Conservation (phyloP, 2,329 filamentous ascomycete species). For the Aspergillus hiratsukae region DNA sequence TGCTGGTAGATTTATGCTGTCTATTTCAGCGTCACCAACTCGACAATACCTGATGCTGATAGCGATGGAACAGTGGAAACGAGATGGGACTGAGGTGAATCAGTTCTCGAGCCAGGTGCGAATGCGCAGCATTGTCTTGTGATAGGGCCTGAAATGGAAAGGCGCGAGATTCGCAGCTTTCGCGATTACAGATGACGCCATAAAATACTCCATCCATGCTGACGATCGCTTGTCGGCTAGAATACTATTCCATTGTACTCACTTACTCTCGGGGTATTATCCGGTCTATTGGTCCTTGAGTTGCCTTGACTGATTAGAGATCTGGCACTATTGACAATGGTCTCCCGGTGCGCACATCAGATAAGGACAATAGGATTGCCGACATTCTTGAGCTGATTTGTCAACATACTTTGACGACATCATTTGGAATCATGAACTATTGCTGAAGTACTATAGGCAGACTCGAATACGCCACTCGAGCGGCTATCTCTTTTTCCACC, state of each 20-base stretch:
- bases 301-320: background rate
- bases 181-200: background rate
- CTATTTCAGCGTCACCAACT: background rate
- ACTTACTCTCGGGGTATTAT: too few species aligned
- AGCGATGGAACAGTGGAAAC: background rate
- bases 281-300: too few species aligned
- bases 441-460: background rate
- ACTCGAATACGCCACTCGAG: background rate
- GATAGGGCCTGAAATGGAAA: slow-evolving; percentile 16
- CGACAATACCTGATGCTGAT: background rate
- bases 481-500: background rate
- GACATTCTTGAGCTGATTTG: background rate
- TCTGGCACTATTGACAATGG: background rate
- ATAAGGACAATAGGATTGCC: background rate
- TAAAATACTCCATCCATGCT: background rate
- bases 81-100: background rate
- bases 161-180: slow-evolving; percentile 8
- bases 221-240: background rate
- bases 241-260: background rate
- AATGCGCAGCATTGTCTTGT: slow-evolving; percentile 13
- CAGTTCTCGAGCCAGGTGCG: slow-evolving; percentile 4
- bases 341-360: background rate
- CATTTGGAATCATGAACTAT: background rate
- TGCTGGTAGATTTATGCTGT: background rate
- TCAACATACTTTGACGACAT: background rate